phyloP scores from a whole-genome alignment of 2,329 filamentous ascomycete species.

The Stagonosporopsis chrysanthemi region DNA sequence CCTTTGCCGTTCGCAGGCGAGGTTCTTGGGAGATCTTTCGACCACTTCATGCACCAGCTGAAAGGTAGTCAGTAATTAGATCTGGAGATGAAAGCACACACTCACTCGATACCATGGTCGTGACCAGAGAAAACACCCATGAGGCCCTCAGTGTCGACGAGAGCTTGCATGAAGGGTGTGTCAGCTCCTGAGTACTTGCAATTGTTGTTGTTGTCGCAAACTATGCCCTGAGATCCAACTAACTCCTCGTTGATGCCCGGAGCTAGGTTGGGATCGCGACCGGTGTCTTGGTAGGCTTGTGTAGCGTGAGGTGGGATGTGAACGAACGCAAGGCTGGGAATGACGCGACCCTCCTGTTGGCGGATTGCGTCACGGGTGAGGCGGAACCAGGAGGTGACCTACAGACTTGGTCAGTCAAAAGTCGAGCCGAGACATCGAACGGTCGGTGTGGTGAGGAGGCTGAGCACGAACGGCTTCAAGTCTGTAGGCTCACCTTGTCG shows the following conservation, averaged over 20 bases:
- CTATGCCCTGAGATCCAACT: conserved; percentile 34
- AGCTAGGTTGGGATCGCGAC: conserved; percentile 52
- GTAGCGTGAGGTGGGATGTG: conserved; percentile 57
- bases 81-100: not conserved
- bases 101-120: conserved; percentile 59
- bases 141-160: conserved; percentile 61
- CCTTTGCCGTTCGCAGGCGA: conserved; percentile 52
- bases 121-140: conserved; percentile 67
- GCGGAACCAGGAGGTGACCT: conserved; percentile 42
- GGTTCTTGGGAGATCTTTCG: conserved; percentile 38
- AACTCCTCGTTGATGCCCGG: conserved; percentile 51
- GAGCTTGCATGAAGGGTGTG: conserved; percentile 67
- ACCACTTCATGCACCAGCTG: conserved; percentile 53
- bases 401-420: not conserved
- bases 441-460: not conserved
- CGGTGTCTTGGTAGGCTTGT: conserved; percentile 53
- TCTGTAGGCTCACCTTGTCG: conserved; percentile 24
- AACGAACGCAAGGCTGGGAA: conserved; percentile 63
- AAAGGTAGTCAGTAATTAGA: not conserved
- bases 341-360: conserved; percentile 39
- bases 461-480: not conserved
- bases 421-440: not conserved
- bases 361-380: conserved; percentile 25
- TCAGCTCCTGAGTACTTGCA: conserved; percentile 59
- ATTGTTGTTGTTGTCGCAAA: conserved; percentile 25